These are phyloP conservation scores for Cadophora gregata DNA, from an alignment of 2,329 filamentous ascomycete species.

Conservation along the genomic window DNA sequence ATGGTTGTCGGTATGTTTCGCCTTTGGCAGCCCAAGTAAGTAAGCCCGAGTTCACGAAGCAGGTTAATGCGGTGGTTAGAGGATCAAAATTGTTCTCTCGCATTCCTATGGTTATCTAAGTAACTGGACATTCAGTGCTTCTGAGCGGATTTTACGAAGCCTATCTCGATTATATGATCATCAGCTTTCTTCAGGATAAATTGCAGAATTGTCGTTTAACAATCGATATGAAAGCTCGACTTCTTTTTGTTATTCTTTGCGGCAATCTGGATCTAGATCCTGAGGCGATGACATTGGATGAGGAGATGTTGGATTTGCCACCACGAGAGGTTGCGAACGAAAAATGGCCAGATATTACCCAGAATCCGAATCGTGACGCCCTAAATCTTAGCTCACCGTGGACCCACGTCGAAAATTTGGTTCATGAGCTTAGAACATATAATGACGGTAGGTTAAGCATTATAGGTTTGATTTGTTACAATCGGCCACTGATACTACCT, in stretches of 20 bases:
- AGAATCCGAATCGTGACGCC: neutral
- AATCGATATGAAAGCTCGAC: slow-evolving; percentile 30
- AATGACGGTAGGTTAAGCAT: slow-evolving; percentile 16
- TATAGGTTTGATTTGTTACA: too few relatives aligned
- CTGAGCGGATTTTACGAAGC: slow-evolving; percentile 28
- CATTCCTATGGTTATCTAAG: neutral
- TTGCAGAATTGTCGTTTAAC: slow-evolving; percentile 23
- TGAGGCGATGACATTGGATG: slow-evolving; percentile 13
- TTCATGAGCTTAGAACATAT: slow-evolving; percentile 31
- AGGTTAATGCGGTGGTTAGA: neutral
- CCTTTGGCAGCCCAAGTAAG: slow-evolving; percentile 20
- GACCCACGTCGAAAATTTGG: slow-evolving; percentile 31
- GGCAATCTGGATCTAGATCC: slow-evolving; percentile 36
- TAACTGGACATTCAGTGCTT: neutral
- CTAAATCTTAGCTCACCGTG: slow-evolving; percentile 28
- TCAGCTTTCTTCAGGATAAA: slow-evolving; percentile 30
- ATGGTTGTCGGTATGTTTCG: slow-evolving; percentile 25
- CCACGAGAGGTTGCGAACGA: neutral
- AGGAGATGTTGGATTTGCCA: slow-evolving; percentile 20
- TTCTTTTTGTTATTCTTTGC: slow-evolving; percentile 33
- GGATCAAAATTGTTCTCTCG: too few relatives aligned
- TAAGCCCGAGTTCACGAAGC: slow-evolving; percentile 25
- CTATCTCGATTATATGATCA: slow-evolving; percentile 30
- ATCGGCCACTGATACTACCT: neutral
- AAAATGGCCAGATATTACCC: slow-evolving; percentile 23